These are phyloP conservation scores for Aspergillus sergii DNA, from an alignment of 2,329 filamentous ascomycete genomes.

Conservation along the genomic window DNA sequence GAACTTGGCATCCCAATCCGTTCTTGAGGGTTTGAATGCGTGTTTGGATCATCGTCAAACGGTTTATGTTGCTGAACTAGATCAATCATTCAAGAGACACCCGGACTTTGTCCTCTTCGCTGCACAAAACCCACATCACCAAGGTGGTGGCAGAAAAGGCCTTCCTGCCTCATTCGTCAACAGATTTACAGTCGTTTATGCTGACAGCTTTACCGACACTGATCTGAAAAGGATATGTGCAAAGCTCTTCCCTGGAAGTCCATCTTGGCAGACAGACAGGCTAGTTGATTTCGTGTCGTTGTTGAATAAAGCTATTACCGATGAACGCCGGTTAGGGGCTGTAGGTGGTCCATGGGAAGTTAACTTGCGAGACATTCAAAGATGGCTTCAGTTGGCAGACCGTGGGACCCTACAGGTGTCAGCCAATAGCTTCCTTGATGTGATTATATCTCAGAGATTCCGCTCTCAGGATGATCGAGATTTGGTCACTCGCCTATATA, in stretches of 20 bases:
- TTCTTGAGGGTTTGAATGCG: conserved; percentile 93
- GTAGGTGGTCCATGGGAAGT: conserved; percentile 88
- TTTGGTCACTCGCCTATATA: conserved; percentile 68
- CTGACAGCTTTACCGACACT: conserved; percentile 79
- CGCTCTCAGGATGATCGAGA: conserved; percentile 69
- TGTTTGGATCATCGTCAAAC: conserved; percentile 96
- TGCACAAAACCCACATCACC: conserved; percentile 95
- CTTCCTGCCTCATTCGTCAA: conserved; percentile 96
- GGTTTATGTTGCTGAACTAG: conserved; percentile 91
- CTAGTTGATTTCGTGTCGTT: conserved; percentile 79
- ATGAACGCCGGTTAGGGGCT: conserved; percentile 55
- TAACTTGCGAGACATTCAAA: conserved; percentile 84
- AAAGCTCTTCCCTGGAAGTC: conserved; percentile 71
- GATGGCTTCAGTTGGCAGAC: conserved; percentile 78
- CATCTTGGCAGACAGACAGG: conserved; percentile 60
- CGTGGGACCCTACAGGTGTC: conserved; percentile 63
- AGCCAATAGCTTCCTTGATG: conserved; percentile 74
- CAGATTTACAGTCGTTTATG: conserved; percentile 96
- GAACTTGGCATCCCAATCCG: conserved; percentile 96
- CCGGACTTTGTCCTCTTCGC: conserved; percentile 92
- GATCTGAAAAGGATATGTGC: conserved; percentile 82
- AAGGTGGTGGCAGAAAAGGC: conserved; percentile 93
- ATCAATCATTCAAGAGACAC: conserved; percentile 90
- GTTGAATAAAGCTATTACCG: conserved; percentile 72
- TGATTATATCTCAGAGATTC: conserved; percentile 87